These are phyloP conservation scores for Arthrobotrys megalospora DNA, from an alignment of 2,329 filamentous ascomycete species.

Conservation along the genomic window DNA sequence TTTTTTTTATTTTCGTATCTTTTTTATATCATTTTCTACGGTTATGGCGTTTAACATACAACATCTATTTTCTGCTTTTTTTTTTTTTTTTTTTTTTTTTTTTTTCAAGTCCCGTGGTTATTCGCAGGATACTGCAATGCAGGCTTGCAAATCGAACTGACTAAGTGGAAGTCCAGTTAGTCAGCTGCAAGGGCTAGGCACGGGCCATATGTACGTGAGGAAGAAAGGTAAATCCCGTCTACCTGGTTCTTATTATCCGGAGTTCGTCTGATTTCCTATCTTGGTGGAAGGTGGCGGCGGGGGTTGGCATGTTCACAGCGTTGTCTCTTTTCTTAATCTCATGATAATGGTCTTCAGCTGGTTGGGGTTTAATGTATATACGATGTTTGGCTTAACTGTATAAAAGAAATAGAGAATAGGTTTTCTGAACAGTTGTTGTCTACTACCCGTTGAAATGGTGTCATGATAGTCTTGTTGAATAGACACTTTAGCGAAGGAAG, in stretches of 20 bases:
- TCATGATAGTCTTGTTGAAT: too few species aligned
- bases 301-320: conserved; percentile 10
- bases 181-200: conserved; percentile 23
- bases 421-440: neutral
- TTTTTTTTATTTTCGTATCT: neutral
- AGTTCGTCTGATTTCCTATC: conserved; percentile 31
- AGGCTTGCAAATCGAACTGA: too few species aligned
- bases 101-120: conserved; percentile 2
- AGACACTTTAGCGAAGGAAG: too few species aligned
- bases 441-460: too few species aligned
- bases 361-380: conserved; percentile 11
- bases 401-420: neutral
- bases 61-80: neutral
- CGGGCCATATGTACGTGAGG: neutral
- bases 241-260: conserved; percentile 42
- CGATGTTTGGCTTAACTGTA: neutral
- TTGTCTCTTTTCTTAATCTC: conserved; percentile 3
- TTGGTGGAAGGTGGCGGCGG: neutral
- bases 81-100: neutral
- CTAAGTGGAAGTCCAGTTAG: conserved; percentile 13
- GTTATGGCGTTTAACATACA: conserved; percentile 28
- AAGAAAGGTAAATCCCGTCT: neutral
- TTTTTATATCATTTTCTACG: conserved; percentile 47
- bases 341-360: neutral
- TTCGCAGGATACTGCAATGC: neutral